Percentiles rank a stretch among this genome's conserved stretches.
phyloP scores from a whole-genome alignment of 768 basidiomycete genomes.

The Podaxis rugospora region DNA sequence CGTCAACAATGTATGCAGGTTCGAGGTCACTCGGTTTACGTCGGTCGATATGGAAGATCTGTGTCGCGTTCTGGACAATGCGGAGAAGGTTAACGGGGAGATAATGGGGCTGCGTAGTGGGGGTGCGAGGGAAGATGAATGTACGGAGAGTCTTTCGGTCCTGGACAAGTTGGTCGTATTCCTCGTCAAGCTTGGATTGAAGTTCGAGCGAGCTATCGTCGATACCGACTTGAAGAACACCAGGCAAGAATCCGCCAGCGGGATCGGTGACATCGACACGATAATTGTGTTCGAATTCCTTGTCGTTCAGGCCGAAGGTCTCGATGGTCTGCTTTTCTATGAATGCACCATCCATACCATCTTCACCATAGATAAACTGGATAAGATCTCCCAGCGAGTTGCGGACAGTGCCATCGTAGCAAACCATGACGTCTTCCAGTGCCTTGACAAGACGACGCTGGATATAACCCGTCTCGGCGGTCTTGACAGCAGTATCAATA shows the following conservation, averaged over 20 bases:
- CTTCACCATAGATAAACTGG: slow-evolving; percentile 96
- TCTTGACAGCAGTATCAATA: slow-evolving; percentile 99
- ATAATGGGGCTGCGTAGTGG: slow-evolving; percentile 71
- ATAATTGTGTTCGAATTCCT: slow-evolving; percentile 86
- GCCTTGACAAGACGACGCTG: slow-evolving; percentile 98
- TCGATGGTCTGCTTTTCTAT: slow-evolving; percentile 96
- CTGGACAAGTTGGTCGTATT: slow-evolving; percentile 51
- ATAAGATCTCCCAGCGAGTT: slow-evolving; percentile 96
- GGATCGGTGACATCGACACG: slow-evolving; percentile 93
- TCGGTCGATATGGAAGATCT: slow-evolving; percentile 96
- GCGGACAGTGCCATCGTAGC: slow-evolving; percentile 96
- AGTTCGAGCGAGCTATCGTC: slow-evolving; percentile 81
- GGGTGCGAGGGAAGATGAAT: slow-evolving; percentile 79
- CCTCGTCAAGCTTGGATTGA: slow-evolving; percentile 79
- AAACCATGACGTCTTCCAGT: slow-evolving; percentile 94
- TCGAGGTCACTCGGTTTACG: slow-evolving; percentile 92
- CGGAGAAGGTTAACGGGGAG: slow-evolving; percentile 95
- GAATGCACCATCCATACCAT: slow-evolving; percentile 97
- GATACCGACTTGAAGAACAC: slow-evolving; percentile 82
- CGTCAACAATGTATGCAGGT: slow-evolving; percentile 80
- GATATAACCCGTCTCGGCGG: slow-evolving; percentile 98
- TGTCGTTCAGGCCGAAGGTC: slow-evolving; percentile 77
- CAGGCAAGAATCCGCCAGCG: slow-evolving; percentile 71
- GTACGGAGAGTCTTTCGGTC: slow-evolving; percentile 78
- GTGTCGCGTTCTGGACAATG: slow-evolving; percentile 91